Base-by-base conservation (phyloP, 176 grass and related monocot genomes). In the Cenchrus fungigraminus region DNA sequence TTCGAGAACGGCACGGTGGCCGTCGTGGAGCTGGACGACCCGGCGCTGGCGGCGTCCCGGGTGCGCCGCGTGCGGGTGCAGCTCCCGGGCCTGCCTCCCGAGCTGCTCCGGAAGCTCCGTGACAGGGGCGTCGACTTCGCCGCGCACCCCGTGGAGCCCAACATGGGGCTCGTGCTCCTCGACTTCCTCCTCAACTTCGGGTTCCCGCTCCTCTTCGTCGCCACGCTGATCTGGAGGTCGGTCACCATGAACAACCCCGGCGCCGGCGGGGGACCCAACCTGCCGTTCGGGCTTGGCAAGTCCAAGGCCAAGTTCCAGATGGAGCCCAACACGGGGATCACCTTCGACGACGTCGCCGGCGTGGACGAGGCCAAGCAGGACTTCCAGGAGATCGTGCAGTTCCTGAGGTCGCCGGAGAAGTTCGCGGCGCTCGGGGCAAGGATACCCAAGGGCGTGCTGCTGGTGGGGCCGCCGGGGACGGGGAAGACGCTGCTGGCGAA, bases 341-440 rank as follows among this genome's bases (percentile, higher is more conserved):
- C 95, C 17, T 97, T 94, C 20, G 92, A 92, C 58, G 92, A 97
- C 56, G 68, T 97, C 6, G 95, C 90, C 9, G 92, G 92, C 47
- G 84, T 97, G 20, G 92, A 97, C 74, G 95, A 94, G 86, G 95
- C 88, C 4, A 93, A 94, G 87, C 86, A 94, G 83, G 92, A 94
- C 60, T 97, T 97, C 87, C 90, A 91, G 86, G 92, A 97, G 87
- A 94, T 97, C 56, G 92, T 94, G 14, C 86, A 97, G 80, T 97
- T 97, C 84, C 9, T 97, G 0, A 89, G 73, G 51, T 91, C 40
- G 3, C 92, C 86, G 9, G 84, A 88, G 61, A 97, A 97, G 80
- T 94, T 92, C 83, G 83, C 88, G 15, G 88, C 92, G 9, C n/a
- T 97, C 0, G 95, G 92, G 9, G 90, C 90, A 1, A 83, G 44